Base-by-base conservation (phyloP, 306 rosid genomes). In the Vigna radiata region DNA sequence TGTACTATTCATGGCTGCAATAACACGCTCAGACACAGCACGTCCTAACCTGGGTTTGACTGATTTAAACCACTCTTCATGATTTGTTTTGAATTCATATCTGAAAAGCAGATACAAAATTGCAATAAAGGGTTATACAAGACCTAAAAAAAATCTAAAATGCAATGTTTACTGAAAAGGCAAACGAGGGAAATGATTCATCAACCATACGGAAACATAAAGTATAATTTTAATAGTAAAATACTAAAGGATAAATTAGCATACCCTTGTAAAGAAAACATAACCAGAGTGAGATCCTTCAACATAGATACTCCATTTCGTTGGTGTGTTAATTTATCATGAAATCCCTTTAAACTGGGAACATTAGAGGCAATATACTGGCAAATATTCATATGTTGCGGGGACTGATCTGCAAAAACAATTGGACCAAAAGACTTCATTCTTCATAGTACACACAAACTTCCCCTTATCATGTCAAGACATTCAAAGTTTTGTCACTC, bases 61-160 rank as follows among this genome's bases (percentile, higher is more conserved):
- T 39, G 97, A 91, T 58, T 76, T 80, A 87, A 89, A 75, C 98
- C 98, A 91, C 48, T 93, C 96, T 84, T 87, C 96, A 75, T 93
- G 90, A 81, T 93, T 93, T 72, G 88, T 83, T 87, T 88, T 91
- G 79, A 93, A 93, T 85, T 93, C 98, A 74, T 85, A 89, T 70
- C 98, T 93, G 93, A 83, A 87, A 83, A 74, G 78, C 18, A 85
- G 44, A 76, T 72, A 78, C 47, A 46, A 68, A 23, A 21, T 46
- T 67, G 56, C 56, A 78, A 44, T 29, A 64, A 17, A 70, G n/a
- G 70, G 68, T 72, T 75, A 73, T 43, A 43, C 25, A 58, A 58
- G 54, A 50, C 16, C 9, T 37, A 16, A 39, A 72, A 23, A 72
- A 17, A 72, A 54, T 41, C 27, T 43, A 36, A 55, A 53, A 44